A percentile compares a stretch with the other conserved stretches of the same genome.
Evolutionary conservation across 805 yeast genomes (phyloP).

Genomic region (Ascoidea tarda): DNA sequence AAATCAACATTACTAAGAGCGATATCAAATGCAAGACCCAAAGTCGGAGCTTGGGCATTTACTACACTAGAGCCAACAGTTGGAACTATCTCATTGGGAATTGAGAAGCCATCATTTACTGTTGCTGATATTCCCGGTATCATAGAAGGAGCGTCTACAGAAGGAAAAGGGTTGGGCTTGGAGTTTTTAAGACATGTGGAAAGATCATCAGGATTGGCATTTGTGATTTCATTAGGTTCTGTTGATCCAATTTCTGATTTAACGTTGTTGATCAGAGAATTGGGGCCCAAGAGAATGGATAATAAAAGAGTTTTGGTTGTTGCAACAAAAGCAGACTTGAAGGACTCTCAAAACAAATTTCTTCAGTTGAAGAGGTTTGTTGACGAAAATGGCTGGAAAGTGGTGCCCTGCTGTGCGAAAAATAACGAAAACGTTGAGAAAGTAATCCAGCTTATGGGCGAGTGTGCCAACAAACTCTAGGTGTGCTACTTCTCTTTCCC

Average conservation of each 20-base stretch:
- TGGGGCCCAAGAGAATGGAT: slow-evolving; percentile 50
- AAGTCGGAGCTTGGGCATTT: slow-evolving; percentile 94
- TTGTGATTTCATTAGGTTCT: slow-evolving; percentile 68
- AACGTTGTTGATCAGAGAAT: slow-evolving; percentile 46
- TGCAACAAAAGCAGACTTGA: slow-evolving; percentile 89
- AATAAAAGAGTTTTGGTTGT: slow-evolving; percentile 58
- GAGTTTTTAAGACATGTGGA: slow-evolving; percentile 89
- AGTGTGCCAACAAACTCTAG: slow-evolving; percentile 9
- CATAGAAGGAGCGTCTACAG: slow-evolving; percentile 65
- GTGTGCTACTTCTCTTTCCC: background rate
- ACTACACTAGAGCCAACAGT: slow-evolving; percentile 87
- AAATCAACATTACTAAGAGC: slow-evolving; percentile 81
- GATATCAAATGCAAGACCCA: slow-evolving; percentile 78
- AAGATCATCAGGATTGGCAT: slow-evolving; percentile 78
- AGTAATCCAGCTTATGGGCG: slow-evolving; percentile 61
- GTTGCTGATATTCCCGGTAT: slow-evolving; percentile 98
- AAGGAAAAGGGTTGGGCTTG: slow-evolving; percentile 84
- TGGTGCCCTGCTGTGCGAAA: slow-evolving; percentile 76
- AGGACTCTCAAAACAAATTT: slow-evolving; percentile 36
- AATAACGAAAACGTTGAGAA: slow-evolving; percentile 58
- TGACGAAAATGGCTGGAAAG: slow-evolving; percentile 39
- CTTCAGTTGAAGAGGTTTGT: slow-evolving; percentile 28
- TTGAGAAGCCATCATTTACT: slow-evolving; percentile 55
- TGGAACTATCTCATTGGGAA: slow-evolving; percentile 66
- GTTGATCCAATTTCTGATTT: slow-evolving; percentile 56